phyloP scores from a whole-genome alignment of 306 rosid genomes.

The Crataegus laevigata region DNA sequence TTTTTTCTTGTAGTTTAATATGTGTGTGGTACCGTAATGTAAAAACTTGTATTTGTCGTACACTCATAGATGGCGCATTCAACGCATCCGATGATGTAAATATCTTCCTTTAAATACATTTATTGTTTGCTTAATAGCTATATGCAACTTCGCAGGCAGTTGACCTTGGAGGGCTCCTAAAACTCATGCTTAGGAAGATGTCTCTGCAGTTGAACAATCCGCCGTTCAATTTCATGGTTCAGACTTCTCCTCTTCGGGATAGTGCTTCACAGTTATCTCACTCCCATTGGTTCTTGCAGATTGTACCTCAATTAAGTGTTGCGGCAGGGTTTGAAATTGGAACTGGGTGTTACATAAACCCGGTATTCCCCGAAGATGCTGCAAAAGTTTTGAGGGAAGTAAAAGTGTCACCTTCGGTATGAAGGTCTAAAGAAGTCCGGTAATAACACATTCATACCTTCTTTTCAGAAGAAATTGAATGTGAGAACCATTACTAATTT shows the following conservation, averaged over 20 bases:
- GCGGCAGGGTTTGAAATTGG: slow-evolving; percentile 73
- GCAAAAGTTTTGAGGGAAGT: slow-evolving; percentile 76
- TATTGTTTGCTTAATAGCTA: neutral
- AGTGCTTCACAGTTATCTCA: slow-evolving; percentile 36
- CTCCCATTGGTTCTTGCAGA: slow-evolving; percentile 79
- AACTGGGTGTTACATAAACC: slow-evolving; percentile 74
- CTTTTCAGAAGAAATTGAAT: too few relatives aligned
- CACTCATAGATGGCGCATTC: neutral
- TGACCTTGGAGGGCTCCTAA: slow-evolving; percentile 74
- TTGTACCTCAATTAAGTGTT: slow-evolving; percentile 61
- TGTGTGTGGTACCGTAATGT: neutral
- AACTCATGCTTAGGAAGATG: slow-evolving; percentile 60
- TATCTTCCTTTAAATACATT: neutral
- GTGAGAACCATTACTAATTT: neutral
- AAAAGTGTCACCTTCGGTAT: slow-evolving; percentile 8
- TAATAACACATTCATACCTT: too few relatives aligned
- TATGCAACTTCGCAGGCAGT: slow-evolving; percentile 43
- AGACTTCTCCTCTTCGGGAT: slow-evolving; percentile 45
- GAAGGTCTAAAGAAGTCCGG: neutral
- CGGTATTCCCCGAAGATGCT: slow-evolving; percentile 82
- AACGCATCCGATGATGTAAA: neutral
- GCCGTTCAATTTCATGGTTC: slow-evolving; percentile 74
- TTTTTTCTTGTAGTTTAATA: neutral
- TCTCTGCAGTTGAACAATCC: slow-evolving; percentile 70
- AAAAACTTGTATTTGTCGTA: neutral